Evolutionary conservation across 1,284 basidiomycete species (phyloP).

Genomic region (Cryptococcus depauperatus): DNA sequence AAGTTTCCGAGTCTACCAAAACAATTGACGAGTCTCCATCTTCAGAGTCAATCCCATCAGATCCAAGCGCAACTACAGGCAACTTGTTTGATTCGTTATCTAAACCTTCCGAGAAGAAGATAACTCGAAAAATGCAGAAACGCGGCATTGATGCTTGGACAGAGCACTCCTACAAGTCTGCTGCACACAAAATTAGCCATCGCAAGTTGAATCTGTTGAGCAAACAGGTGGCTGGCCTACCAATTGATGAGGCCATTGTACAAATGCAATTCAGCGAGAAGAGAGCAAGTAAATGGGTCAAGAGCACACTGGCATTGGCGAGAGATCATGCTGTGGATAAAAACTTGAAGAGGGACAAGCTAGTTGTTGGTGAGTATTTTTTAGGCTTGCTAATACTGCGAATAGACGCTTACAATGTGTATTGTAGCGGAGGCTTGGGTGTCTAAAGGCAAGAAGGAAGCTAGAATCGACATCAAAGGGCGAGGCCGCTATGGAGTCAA

Average conservation of each 20-base stretch:
- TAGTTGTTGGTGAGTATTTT: conserved; percentile 65
- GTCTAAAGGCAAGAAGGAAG: conserved; percentile 66
- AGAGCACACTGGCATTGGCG: conserved; percentile 79
- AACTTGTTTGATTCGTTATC: background rate
- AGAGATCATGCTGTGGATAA: conserved; percentile 82
- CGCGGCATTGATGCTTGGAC: background rate
- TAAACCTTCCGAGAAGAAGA: background rate
- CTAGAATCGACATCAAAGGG: conserved; percentile 75
- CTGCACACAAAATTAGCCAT: conserved; percentile 85
- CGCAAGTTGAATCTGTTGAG: conserved; percentile 85
- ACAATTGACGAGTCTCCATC: conserved; percentile 5
- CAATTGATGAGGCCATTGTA: conserved; percentile 86
- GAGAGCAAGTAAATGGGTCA: conserved; percentile 68
- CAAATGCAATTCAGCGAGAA: conserved; percentile 96
- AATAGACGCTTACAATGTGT: background rate
- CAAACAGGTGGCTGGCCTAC: conserved; percentile 76
- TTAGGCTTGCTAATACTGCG: too few species aligned
- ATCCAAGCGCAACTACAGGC: too few species aligned
- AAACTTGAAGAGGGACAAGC: conserved; percentile 60
- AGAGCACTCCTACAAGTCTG: conserved; percentile 51
- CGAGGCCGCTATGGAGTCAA: conserved; percentile 73
- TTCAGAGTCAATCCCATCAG: too few species aligned
- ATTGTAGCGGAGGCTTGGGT: conserved; percentile 81
- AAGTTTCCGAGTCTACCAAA: background rate
- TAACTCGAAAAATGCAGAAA: background rate